These are phyloP conservation scores for Athelia psychrophila DNA, from an alignment of 1,284 basidiomycete species.

Conservation along the genomic window DNA sequence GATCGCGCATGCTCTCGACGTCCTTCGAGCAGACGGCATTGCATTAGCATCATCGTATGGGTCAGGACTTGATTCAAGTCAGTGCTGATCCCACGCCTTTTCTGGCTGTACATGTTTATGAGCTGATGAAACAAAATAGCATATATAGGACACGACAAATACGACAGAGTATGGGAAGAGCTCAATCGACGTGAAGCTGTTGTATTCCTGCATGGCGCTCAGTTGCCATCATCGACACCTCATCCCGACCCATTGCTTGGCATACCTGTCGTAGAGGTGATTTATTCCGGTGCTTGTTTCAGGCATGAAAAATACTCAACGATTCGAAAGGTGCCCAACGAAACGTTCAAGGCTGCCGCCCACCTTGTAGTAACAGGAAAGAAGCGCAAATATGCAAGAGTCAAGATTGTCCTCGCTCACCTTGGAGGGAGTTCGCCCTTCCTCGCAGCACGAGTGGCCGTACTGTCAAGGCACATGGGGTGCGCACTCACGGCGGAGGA, in stretches of 20 bases:
- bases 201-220: conserved; percentile 69
- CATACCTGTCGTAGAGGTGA: conserved; percentile 65
- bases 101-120: conserved; percentile 7
- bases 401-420: conserved; percentile 67
- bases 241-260: conserved; percentile 60
- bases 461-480: conserved; percentile 65
- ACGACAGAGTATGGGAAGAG: conserved; percentile 65
- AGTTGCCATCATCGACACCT: conserved; percentile 59
- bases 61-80: conserved; percentile 41
- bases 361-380: conserved; percentile 69
- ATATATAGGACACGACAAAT: conserved; percentile 61
- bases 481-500: conserved; percentile 54
- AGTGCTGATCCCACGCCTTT: conserved; percentile 10
- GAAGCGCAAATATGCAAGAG: conserved; percentile 53
- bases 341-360: conserved; percentile 75
- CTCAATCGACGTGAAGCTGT: conserved; percentile 52
- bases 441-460: conserved; percentile 63
- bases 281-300: conserved; percentile 7
- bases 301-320: no score
- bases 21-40: conserved; percentile 57
- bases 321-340: conserved; percentile 62
- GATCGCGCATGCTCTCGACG: conserved; percentile 55
- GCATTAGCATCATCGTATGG: conserved; percentile 65
- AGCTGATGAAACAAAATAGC: conserved; percentile 32
- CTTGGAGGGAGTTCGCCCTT: conserved; percentile 61